Conservation (phyloP, 164 flowering plant genomes). For the Dillenia suffruticosa region DNA sequence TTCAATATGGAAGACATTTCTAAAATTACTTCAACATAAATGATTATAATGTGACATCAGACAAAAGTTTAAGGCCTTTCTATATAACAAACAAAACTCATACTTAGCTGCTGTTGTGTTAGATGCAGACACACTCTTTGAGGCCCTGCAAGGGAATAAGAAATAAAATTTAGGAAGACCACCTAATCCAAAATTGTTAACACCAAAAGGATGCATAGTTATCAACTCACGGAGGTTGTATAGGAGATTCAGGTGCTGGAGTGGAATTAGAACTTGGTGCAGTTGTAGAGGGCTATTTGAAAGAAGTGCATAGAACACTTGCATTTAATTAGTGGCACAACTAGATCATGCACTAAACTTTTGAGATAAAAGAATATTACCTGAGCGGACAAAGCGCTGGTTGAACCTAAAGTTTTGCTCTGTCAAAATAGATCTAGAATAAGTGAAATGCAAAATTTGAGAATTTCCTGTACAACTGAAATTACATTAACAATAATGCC, state of each 20-base stretch:
- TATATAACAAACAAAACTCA: constrained; percentile 7
- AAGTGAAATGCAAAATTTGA: too few species aligned
- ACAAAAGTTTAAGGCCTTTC: background rate
- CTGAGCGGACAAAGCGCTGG: constrained; percentile 69
- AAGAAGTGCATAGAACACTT: constrained; percentile 13
- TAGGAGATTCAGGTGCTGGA: constrained; percentile 37
- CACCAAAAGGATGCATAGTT: background rate
- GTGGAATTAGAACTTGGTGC: constrained; percentile 34
- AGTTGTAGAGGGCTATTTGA: constrained; percentile 14
- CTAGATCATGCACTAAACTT: background rate
- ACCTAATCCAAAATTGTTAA: background rate
- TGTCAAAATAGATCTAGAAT: constrained; percentile 17
- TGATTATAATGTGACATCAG: too few species aligned
- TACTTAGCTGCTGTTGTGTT: constrained; percentile 33
- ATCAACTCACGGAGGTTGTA: constrained; percentile 43
- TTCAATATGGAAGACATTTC: too few species aligned
- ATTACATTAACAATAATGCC: too few species aligned
- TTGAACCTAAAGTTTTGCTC: constrained; percentile 62
- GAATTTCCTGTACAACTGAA: too few species aligned
- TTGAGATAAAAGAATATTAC: constrained; percentile 20
- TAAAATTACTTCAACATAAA: too few species aligned
- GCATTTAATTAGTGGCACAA: background rate
- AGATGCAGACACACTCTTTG: constrained; percentile 30
- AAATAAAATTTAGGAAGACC: background rate
- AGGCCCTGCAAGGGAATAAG: constrained; percentile 27